Base-by-base conservation (phyloP, 148 eudicot species). In the Pharnaceum exiguum region DNA sequence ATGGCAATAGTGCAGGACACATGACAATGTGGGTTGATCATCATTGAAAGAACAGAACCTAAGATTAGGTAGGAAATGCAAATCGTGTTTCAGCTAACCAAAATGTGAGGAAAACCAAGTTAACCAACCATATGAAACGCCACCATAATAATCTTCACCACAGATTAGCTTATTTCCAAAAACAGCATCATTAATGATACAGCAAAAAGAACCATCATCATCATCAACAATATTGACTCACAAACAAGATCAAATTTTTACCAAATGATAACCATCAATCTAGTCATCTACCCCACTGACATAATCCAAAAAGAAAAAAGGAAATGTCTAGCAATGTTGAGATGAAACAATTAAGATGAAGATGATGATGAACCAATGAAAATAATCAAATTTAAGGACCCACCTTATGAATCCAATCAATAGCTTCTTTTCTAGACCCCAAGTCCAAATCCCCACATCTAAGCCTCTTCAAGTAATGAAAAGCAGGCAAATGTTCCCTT, bases 371-470 rank as follows among this genome's bases (percentile, higher is more conserved):
- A 39, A 38, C 33, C 21, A 30, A 10, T 51, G 19, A 35, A 23
- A 60, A 36, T 13, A 42, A n/a, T n/a, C n/a, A n/a, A n/a, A n/a
- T n/a, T n/a, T n/a, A 65, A 52, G 43, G 35, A 72, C 77, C 37
- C 51, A 87, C 96, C 96, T 77, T 87, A 50, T 38, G n/a, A 79
- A 87, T 84, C 96, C 91, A 87, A 63, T 75, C 63, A 71, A 87
- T 65, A 59, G 77, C 86, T 52, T 75, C 70, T 39, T 69, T 67
- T 77, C 96, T 82, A 58, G 77, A 76, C 49, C 38, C 62, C 71
- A 80, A 69, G 36, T 82, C 80, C 82, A 82, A 75, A 28, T 71
- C 86, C 55, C 88, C 89, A 77, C 7, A 64, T 59, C 67, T 82
- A 27, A 84, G 60, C 49, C 80, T 79, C 42, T 62, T 67, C 68